Percentiles rank a stretch among this genome's conserved stretches.
These are phyloP conservation scores for Linaria vulgaris DNA, from an alignment of 257 asterid genomes.

Conservation along the genomic window DNA sequence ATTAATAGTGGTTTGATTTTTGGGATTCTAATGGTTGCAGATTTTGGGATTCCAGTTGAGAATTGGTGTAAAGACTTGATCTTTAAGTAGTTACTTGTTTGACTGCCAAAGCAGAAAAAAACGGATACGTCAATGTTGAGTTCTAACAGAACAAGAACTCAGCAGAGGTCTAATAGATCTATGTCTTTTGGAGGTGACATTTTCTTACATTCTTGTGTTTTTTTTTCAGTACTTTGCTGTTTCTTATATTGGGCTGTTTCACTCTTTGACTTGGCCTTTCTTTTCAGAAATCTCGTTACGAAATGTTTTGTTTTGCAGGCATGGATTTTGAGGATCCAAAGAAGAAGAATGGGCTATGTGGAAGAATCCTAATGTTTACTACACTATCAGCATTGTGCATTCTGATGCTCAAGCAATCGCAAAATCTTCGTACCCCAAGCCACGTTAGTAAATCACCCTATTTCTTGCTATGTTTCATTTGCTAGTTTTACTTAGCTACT, in stretches of 20 bases:
- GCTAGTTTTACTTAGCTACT: no score
- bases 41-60: slow-evolving; percentile 26
- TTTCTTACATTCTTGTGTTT: neutral
- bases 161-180: slow-evolving; percentile 59
- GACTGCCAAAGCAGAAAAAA: slow-evolving; percentile 17
- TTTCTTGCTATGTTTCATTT: neutral
- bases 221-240: neutral
- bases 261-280: neutral
- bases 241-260: no score
- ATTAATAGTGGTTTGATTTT: slow-evolving; percentile 17
- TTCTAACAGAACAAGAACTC: slow-evolving; percentile 58
- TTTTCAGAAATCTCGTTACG: slow-evolving; percentile 12
- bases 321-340: slow-evolving; percentile 86
- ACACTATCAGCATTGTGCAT: slow-evolving; percentile 57
- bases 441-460: slow-evolving; percentile 40
- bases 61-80: slow-evolving; percentile 32
- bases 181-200: slow-evolving; percentile 65
- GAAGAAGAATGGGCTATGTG: slow-evolving; percentile 45
- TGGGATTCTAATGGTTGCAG: slow-evolving; percentile 8
- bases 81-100: slow-evolving; percentile 3
- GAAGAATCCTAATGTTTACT: slow-evolving; percentile 46
- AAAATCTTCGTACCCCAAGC: slow-evolving; percentile 47
- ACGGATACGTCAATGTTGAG: slow-evolving; percentile 51
- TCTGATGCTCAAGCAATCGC: slow-evolving; percentile 55
- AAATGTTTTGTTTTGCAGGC: slow-evolving; percentile 44